Percentiles rank a stretch among this genome's conserved stretches.
Evolutionary conservation across 2,329 filamentous ascomycete species (phyloP).

Genomic region (Mariannaea sp.): DNA sequence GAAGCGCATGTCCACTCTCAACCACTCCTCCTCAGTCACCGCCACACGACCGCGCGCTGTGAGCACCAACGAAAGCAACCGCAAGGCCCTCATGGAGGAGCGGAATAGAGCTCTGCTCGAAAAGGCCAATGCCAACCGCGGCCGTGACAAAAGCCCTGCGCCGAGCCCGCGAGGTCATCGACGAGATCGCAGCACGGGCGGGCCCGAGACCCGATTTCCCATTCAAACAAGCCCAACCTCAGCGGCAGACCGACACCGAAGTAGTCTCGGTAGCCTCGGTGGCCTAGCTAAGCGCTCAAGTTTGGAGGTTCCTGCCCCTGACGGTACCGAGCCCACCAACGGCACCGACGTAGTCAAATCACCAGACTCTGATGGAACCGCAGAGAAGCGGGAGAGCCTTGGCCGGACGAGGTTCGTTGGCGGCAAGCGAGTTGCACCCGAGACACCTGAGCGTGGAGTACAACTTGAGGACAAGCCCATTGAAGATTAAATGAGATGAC

Average conservation of each 20-base stretch:
- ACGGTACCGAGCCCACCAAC: constrained; percentile 52
- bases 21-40: constrained; percentile 63
- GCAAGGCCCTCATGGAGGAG: constrained; percentile 92
- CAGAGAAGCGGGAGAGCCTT: constrained; percentile 69
- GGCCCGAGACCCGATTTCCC: constrained; percentile 81
- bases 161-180: constrained; percentile 68
- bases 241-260: constrained; percentile 56
- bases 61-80: constrained; percentile 93
- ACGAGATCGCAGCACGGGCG: constrained; percentile 78
- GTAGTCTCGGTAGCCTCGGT: constrained; percentile 55
- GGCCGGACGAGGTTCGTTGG: constrained; percentile 57
- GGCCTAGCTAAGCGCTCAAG: constrained; percentile 65
- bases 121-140: constrained; percentile 66
- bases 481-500: constrained; percentile 48
- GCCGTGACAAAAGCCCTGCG: constrained; percentile 75
- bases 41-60: constrained; percentile 78
- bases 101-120: constrained; percentile 81
- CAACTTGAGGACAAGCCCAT: constrained; percentile 59
- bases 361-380: constrained; percentile 29
- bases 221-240: constrained; percentile 70
- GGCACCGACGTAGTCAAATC: constrained; percentile 41
- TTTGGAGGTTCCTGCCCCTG: constrained; percentile 77
- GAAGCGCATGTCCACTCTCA: constrained; percentile 81
- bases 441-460: constrained; percentile 48
- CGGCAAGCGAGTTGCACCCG: constrained; percentile 50